A percentile compares a stretch with the other conserved stretches of the same genome.
phyloP scores from a whole-genome alignment of 345 rosid genomes.

The Heritiera fomes region DNA sequence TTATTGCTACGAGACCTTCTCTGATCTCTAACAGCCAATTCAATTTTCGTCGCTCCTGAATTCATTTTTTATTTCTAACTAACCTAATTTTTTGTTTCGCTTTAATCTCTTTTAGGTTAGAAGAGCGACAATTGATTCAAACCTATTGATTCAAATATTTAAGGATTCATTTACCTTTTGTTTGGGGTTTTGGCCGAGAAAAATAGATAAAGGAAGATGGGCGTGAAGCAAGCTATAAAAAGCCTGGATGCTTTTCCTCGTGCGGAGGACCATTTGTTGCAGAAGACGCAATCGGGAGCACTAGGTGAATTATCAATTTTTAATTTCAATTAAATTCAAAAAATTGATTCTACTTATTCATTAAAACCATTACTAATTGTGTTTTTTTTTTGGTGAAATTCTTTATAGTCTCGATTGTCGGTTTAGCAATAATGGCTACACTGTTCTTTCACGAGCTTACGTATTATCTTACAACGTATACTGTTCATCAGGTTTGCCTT shows the following conservation, averaged over 20 bases:
- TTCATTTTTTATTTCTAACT: neutral
- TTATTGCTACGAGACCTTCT: neutral
- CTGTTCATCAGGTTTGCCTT: conserved; percentile 79
- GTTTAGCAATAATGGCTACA: conserved; percentile 77
- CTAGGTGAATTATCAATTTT: conserved; percentile 41
- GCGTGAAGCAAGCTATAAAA: conserved; percentile 78
- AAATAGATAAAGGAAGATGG: conserved; percentile 42
- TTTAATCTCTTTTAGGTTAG: conserved; percentile 7
- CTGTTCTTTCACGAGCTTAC: conserved; percentile 89
- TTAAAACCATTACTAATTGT: neutral
- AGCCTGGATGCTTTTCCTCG: conserved; percentile 95
- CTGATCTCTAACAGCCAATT: neutral
- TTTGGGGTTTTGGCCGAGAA: neutral
- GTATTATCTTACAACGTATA: conserved; percentile 75
- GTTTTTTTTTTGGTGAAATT: neutral
- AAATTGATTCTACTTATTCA: conserved; percentile 3
- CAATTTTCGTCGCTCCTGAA: neutral
- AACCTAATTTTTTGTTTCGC: no score
- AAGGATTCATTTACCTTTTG: neutral
- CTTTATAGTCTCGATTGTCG: conserved; percentile 74
- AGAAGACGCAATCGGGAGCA: conserved; percentile 93
- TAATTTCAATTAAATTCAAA: conserved; percentile 1
- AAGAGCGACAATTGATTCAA: neutral
- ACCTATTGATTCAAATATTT: neutral
- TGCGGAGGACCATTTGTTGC: conserved; percentile 92